Evolutionary conservation across 805 yeast species (phyloP), one percentile per base, ranked within the genome.

Genomic region (Metschnikowia noctiluminum): DNA sequence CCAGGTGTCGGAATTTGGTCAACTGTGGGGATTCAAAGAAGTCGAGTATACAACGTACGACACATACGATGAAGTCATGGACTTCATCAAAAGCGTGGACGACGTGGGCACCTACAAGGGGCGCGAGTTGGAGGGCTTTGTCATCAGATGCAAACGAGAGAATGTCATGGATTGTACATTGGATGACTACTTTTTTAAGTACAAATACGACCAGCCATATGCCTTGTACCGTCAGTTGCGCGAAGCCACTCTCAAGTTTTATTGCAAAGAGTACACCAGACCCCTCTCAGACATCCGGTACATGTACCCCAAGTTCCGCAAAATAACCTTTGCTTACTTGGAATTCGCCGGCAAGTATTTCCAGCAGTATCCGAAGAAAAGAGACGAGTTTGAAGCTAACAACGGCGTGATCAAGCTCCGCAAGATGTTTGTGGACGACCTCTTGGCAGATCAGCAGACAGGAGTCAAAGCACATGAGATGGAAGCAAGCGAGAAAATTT

Each of bases 191-290:
- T 88, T 92, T 66, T 94, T 90, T 80, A 94, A 94, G 68, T 94
- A 73, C 71, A 94, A 94, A 66, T 94, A 94, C 64, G 96, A 90
- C 56, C 96, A 94, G 67, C 99, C 99, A 0, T 94, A 94, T 62
- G 69, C 90, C 40, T 77, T 94, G 77, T 94, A 90, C 65, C 77
- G 99, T 50, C 88, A 87, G 58, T 82, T 95, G 80, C 77, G 99
- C 55, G 98, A 94, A 60, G 87, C 82, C 1, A 89, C 97, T 0
- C 84, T 80, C 60, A 71, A 70, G 39, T 78, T 79, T 51, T 73
- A 87, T 9, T 49, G 59, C 0, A 64, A 65, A 1, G 69, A 69
- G 13, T 60, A 61, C 2, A 50, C 53, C 21, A 42, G 51, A 15
- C 55, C 53, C 31, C 37, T 55, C 62, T 65, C 55, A 47, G 60